Evolutionary conservation across 345 rosid genomes (phyloP).

Genomic region (Gossypium bickii): DNA sequence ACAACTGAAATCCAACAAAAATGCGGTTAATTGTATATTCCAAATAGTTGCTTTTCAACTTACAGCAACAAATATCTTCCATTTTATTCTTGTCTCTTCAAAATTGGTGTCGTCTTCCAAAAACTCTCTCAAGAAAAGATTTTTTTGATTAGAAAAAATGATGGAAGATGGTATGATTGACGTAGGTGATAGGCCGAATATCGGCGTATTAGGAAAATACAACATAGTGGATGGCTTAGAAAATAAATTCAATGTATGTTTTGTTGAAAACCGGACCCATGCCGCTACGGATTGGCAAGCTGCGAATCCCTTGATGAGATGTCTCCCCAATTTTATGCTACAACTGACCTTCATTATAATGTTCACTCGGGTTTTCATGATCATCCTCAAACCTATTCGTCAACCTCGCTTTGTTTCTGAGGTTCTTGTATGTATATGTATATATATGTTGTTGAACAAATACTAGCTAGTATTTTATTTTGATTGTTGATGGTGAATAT

Average conservation of each 20-base stretch:
- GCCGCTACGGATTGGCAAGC: neutral
- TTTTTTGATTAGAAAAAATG: neutral
- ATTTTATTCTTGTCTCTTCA: neutral
- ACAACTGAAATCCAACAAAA: neutral
- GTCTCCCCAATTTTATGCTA: neutral
- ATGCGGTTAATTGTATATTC: neutral
- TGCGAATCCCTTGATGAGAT: neutral
- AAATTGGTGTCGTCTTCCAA: neutral
- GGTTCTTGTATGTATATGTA: slow-evolving; percentile 4
- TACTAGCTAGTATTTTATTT: neutral
- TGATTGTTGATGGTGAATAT: neutral
- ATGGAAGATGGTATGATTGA: neutral
- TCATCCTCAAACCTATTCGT: slow-evolving; percentile 9
- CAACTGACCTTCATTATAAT: slow-evolving; percentile 1
- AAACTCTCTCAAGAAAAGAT: neutral
- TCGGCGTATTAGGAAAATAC: neutral
- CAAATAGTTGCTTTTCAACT: neutral
- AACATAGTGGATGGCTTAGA: neutral
- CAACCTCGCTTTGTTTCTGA: slow-evolving; percentile 20
- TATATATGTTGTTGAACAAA: no score
- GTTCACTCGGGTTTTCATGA: neutral
- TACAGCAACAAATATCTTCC: neutral
- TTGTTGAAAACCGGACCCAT: neutral
- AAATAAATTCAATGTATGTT: neutral
- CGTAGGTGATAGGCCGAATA: neutral